phyloP scores from a whole-genome alignment of 2,329 filamentous ascomycete species.

The Nothopassalora personata region DNA sequence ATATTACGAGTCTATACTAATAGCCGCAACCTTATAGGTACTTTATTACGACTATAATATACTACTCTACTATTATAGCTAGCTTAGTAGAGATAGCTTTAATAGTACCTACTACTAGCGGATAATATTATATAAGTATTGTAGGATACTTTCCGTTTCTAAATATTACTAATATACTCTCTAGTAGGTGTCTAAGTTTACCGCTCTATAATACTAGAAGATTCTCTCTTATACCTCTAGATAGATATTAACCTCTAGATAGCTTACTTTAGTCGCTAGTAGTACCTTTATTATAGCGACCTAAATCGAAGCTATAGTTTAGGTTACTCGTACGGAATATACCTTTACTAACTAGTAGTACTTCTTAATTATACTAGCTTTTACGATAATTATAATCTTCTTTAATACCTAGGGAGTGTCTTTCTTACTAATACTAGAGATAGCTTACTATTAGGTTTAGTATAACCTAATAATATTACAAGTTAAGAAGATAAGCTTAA shows the following conservation, averaged over 20 bases:
- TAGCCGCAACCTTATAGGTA: slow-evolving; percentile 2
- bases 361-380: slow-evolving; percentile 29
- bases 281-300: slow-evolving; percentile 34
- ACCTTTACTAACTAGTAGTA: slow-evolving; percentile 27
- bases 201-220: slow-evolving; percentile 31
- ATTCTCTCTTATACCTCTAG: slow-evolving; percentile 22
- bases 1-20: neutral
- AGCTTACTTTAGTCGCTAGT: slow-evolving; percentile 30
- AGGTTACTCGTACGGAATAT: slow-evolving; percentile 29
- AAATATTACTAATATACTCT: too few species aligned
- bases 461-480: too few species aligned
- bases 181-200: slow-evolving; percentile 30
- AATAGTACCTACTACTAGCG: slow-evolving; percentile 32
- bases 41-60: slow-evolving; percentile 28
- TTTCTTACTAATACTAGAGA: slow-evolving; percentile 34
- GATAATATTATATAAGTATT: slow-evolving; percentile 16
- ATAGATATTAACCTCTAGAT: slow-evolving; percentile 22
- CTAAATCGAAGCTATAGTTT: slow-evolving; percentile 35
- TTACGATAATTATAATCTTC: slow-evolving; percentile 34
- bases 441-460: too few species aligned
- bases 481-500: too few species aligned
- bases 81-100: slow-evolving; percentile 32
- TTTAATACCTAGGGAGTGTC: slow-evolving; percentile 31
- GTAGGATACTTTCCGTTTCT: too few species aligned
- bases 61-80: slow-evolving; percentile 27